phyloP scores from a whole-genome alignment of 768 basidiomycete genomes.

The Xerocomellus amylosporus region DNA sequence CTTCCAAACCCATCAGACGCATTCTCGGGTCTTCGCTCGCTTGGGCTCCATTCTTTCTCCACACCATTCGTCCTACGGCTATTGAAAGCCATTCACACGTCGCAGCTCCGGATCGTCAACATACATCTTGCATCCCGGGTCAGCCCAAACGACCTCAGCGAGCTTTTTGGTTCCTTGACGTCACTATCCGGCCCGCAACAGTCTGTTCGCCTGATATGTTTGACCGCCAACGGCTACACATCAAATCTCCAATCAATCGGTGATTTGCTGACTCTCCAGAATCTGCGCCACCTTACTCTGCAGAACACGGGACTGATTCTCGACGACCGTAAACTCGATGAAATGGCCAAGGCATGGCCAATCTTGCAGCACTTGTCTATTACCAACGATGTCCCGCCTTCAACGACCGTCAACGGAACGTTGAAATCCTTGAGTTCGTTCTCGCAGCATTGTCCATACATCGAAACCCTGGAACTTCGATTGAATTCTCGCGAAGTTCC shows the following conservation, averaged over 20 bases:
- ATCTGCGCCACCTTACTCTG: constrained; percentile 14
- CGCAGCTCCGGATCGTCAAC: constrained; percentile 15
- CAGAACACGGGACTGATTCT: constrained; percentile 12
- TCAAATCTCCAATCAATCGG: constrained; percentile 11
- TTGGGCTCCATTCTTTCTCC: constrained; percentile 16
- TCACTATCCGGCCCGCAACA: constrained; percentile 9
- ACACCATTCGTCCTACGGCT: constrained; percentile 3
- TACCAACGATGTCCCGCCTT: constrained; percentile 12
- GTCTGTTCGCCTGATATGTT: constrained; percentile 7
- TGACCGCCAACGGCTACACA: constrained; percentile 11
- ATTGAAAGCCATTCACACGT: constrained; percentile 5
- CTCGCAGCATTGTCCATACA: constrained; percentile 15
- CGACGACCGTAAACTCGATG: constrained; percentile 10
- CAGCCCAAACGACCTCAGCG: constrained; percentile 4
- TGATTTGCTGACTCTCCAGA: constrained; percentile 2
- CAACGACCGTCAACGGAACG: constrained; percentile 5
- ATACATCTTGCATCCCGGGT: constrained; percentile 13
- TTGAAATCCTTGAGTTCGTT: constrained; percentile 11
- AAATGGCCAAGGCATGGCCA: constrained; percentile 21
- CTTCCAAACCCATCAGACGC: neutral
- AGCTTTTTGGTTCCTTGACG: constrained; percentile 5
- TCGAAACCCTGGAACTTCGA: constrained; percentile 15
- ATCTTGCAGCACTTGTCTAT: constrained; percentile 17
- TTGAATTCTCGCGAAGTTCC: constrained; percentile 22
- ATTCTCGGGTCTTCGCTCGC: constrained; percentile 11